Percentiles rank a stretch among this genome's conserved stretches.
Evolutionary conservation across 305 asterid genomes (phyloP).

Genomic region (Fraxinus nigra): DNA sequence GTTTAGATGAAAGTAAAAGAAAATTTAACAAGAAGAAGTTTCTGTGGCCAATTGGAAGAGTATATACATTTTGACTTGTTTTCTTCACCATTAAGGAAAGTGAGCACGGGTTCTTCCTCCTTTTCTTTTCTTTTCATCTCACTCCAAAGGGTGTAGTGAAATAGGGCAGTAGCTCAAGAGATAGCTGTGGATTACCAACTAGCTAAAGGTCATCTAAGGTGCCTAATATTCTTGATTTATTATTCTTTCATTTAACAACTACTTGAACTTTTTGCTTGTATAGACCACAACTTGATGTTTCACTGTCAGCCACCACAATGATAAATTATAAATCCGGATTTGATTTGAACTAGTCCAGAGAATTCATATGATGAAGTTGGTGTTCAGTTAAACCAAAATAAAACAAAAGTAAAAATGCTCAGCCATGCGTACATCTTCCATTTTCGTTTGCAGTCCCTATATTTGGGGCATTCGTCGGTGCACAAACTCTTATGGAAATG

Average conservation of each 20-base stretch:
- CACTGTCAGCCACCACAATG: background rate
- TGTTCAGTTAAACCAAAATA: background rate
- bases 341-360: background rate
- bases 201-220: background rate
- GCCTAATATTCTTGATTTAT: background rate
- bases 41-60: background rate
- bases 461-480: background rate
- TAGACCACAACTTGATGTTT: background rate
- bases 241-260: background rate
- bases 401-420: background rate
- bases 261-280: background rate
- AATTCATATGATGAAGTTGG: background rate
- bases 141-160: background rate
- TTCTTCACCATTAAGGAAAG: background rate
- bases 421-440: background rate
- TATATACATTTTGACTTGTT: background rate
- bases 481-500: background rate
- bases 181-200: background rate
- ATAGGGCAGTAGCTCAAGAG: background rate
- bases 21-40: background rate
- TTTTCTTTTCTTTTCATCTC: background rate
- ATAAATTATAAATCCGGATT: background rate
- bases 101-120: background rate
- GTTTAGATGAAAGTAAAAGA: background rate
- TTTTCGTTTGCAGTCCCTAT: background rate